A percentile compares a stretch with the other conserved stretches of the same genome.
These are phyloP conservation scores for Sherardia arvensis DNA, from an alignment of 257 asterid species.

Conservation along the genomic window DNA sequence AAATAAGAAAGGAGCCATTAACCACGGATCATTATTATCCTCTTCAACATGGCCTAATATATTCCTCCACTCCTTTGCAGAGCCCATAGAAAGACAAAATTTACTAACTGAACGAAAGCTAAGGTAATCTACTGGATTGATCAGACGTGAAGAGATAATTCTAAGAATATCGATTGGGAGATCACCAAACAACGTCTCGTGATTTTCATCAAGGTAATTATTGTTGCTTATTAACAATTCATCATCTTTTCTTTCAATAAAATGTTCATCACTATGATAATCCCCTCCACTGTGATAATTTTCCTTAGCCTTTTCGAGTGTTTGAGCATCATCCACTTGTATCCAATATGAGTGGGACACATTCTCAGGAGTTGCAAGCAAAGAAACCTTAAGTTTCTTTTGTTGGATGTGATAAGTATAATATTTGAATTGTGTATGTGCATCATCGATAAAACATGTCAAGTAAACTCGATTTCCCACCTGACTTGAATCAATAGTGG, in stretches of 20 bases:
- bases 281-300: neutral
- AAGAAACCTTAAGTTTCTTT: neutral
- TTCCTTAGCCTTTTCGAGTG: neutral
- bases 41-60: too few species aligned
- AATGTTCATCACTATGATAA: too few species aligned
- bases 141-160: too few species aligned
- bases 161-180: too few species aligned
- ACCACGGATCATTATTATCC: too few species aligned
- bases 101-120: too few species aligned
- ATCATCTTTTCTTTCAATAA: neutral
- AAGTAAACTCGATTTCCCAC: neutral
- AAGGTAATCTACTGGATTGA: too few species aligned
- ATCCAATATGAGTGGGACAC: neutral
- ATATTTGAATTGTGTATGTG: neutral
- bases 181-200: too few species aligned
- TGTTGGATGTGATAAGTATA: neutral
- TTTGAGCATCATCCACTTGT: neutral
- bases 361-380: neutral
- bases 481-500: neutral
- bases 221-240: neutral
- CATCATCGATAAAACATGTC: too few species aligned
- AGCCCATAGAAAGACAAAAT: too few species aligned
- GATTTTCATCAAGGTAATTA: too few species aligned
- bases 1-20: neutral
- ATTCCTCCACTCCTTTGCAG: too few species aligned